phyloP scores from a whole-genome alignment of 192 early-diverging fungal genomes.

The Chytriomyces hyalinus region DNA sequence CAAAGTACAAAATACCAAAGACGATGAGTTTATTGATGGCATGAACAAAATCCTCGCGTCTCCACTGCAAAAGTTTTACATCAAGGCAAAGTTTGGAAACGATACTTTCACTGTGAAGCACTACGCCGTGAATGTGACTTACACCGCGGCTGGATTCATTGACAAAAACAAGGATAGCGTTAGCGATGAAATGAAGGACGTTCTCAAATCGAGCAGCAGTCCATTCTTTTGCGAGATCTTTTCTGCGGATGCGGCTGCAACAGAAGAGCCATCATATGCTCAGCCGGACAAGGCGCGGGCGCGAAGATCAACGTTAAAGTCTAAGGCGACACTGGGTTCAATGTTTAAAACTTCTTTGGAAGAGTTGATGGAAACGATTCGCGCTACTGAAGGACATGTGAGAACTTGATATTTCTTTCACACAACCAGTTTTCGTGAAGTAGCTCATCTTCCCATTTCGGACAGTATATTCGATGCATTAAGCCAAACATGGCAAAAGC shows the following conservation, averaged over 20 bases:
- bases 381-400: conserved; percentile 69
- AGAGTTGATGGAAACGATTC: conserved; percentile 87
- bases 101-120: conserved; percentile 81
- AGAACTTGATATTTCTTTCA: not conserved
- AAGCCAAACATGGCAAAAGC: conserved; percentile 89
- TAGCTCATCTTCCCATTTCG: too few relatives aligned
- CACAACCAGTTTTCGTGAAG: not conserved
- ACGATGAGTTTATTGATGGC: conserved; percentile 81
- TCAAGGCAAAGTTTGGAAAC: conserved; percentile 79
- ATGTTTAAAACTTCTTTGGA: conserved; percentile 77
- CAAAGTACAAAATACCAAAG: conserved; percentile 80
- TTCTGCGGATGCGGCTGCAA: conserved; percentile 7
- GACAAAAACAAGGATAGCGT: conserved; percentile 95
- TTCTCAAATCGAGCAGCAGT: conserved; percentile 71
- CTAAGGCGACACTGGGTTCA: conserved; percentile 82
- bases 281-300: not conserved
- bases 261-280: conserved; percentile 30
- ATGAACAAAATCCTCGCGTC: conserved; percentile 54
- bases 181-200: conserved; percentile 74
- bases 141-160: conserved; percentile 82
- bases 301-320: conserved; percentile 33
- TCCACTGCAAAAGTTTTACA: conserved; percentile 60
- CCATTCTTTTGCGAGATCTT: conserved; percentile 74
- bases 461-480: conserved; percentile 88
- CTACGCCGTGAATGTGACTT: conserved; percentile 85